phyloP scores from a whole-genome alignment of 1,284 basidiomycete species.

The Apiotrichum porosum region DNA sequence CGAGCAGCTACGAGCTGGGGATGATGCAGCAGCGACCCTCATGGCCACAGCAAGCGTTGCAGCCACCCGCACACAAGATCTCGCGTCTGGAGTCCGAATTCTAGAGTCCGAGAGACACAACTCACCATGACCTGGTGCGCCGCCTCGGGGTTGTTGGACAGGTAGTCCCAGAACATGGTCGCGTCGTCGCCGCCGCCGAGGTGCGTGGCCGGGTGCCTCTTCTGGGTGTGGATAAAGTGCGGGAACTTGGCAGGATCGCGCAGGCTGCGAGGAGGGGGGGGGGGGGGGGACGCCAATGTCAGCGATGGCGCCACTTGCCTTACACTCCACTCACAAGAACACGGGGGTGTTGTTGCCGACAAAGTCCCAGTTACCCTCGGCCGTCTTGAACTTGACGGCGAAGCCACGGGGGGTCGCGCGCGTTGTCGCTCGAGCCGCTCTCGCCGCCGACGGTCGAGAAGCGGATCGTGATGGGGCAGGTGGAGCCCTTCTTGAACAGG shows the following conservation, averaged over 20 bases:
- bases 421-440: conserved; percentile 79
- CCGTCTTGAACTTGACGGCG: conserved; percentile 81
- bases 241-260: conserved; percentile 55
- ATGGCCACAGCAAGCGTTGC: too few species aligned
- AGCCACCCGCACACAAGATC: too few species aligned
- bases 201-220: conserved; percentile 59
- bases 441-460: conserved; percentile 61
- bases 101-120: conserved; percentile 3
- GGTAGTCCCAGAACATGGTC: conserved; percentile 68
- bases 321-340: conserved; percentile 1
- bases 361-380: conserved; percentile 84
- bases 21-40: too few species aligned
- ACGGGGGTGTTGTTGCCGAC: conserved; percentile 84
- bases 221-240: conserved; percentile 80
- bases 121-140: conserved; percentile 74
- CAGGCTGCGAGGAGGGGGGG: too few species aligned
- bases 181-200: conserved; percentile 36
- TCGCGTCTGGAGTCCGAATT: too few species aligned
- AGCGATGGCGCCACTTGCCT: too few species aligned
- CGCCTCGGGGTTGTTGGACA: conserved; percentile 84
- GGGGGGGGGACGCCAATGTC: too few species aligned
- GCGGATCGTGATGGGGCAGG: conserved; percentile 51
- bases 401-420: conserved; percentile 84
- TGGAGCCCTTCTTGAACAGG: conserved; percentile 69
- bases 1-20: too few species aligned